phyloP scores from a whole-genome alignment of 2,329 filamentous ascomycete species.

The Beauveria sp. region DNA sequence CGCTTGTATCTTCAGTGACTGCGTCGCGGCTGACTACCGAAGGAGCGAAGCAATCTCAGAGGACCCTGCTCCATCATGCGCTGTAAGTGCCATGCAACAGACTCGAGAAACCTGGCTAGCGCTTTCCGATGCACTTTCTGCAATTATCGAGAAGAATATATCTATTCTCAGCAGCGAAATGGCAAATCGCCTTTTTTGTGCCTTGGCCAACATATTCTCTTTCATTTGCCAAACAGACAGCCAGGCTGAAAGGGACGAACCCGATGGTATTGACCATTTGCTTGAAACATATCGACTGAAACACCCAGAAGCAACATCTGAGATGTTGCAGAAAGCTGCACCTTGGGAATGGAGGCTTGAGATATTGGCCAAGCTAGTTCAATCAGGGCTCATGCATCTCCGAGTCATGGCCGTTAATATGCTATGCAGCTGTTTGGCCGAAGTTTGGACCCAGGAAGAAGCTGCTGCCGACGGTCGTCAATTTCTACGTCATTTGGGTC shows the following conservation, averaged over 20 bases:
- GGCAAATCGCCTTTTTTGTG: conserved; percentile 29
- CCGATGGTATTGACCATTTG: conserved; percentile 3
- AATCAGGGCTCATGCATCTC: conserved; percentile 83
- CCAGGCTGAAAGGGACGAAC: not conserved
- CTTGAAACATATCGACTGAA: conserved; percentile 19
- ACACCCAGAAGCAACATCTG: conserved; percentile 30
- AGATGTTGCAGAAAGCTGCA: conserved; percentile 38
- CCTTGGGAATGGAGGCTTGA: conserved; percentile 62
- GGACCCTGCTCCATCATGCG: no score
- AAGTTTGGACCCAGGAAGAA: conserved; percentile 54
- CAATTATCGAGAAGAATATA: conserved; percentile 46
- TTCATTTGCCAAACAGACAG: conserved; percentile 23
- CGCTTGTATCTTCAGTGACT: not conserved
- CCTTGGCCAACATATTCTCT: conserved; percentile 36
- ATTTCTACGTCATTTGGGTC: conserved; percentile 60
- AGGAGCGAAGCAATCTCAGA: not conserved
- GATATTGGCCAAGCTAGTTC: conserved; percentile 63
- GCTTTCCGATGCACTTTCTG: not conserved
- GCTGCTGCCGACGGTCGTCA: conserved; percentile 36
- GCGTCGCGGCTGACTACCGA: not conserved
- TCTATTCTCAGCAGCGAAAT: conserved; percentile 43
- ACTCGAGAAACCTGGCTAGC: conserved; percentile 1
- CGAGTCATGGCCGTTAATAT: conserved; percentile 70
- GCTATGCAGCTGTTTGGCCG: conserved; percentile 65
- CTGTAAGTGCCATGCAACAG: not conserved